phyloP scores from a whole-genome alignment of 768 basidiomycete genomes.

The Tylopilus plumbeoviolaceoides region DNA sequence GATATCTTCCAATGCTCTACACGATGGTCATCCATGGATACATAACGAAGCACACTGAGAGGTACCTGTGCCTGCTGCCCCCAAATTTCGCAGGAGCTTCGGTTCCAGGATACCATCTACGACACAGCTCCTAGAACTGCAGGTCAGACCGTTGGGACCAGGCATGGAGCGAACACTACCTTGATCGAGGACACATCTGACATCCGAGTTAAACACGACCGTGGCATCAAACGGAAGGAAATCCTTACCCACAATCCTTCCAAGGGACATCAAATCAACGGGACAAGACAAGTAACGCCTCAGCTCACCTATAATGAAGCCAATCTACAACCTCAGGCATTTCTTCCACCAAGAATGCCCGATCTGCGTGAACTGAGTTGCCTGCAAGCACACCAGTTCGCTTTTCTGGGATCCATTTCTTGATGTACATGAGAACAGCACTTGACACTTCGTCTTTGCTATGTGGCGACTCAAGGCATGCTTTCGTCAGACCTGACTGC shows the following conservation, averaged over 20 bases:
- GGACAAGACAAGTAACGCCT: background rate
- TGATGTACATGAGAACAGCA: conserved; percentile 70
- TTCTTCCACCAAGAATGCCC: conserved; percentile 62
- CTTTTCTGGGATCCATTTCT: conserved; percentile 74
- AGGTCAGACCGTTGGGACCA: background rate
- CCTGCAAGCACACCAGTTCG: conserved; percentile 74
- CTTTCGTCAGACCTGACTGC: conserved; percentile 78
- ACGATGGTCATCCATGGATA: background rate
- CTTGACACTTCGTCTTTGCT: conserved; percentile 55
- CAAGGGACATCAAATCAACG: background rate
- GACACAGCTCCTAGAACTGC: conserved; percentile 56
- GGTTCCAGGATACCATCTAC: conserved; percentile 62
- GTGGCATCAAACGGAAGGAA: background rate
- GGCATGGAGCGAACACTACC: conserved; percentile 31
- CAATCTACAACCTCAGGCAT: conserved; percentile 81
- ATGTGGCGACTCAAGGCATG: conserved; percentile 71
- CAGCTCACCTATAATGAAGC: conserved; percentile 70
- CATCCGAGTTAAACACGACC: background rate
- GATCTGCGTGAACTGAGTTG: conserved; percentile 82
- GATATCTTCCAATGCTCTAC: conserved; percentile 83
- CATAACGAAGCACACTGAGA: background rate
- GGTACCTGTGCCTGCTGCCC: conserved; percentile 57
- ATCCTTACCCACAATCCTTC: conserved; percentile 66
- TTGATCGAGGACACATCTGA: conserved; percentile 84
- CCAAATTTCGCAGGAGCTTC: conserved; percentile 20